Conservation (phyloP, 2,329 filamentous ascomycete genomes). For the Colletotrichum abscissum region DNA sequence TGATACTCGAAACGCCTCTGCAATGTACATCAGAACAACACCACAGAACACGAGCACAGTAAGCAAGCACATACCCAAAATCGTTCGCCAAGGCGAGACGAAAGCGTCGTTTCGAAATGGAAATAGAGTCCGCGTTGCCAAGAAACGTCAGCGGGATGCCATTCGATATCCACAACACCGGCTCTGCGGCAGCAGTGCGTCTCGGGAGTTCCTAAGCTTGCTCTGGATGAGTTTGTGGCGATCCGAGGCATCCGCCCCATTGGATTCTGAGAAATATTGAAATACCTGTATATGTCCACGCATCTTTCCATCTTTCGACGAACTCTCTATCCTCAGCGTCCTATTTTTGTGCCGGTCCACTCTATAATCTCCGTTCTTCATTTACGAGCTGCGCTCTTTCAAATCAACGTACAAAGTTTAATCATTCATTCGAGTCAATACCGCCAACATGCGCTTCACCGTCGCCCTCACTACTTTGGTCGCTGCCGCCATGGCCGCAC, state of each 20-base stretch:
- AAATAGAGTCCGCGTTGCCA: conserved; percentile 5
- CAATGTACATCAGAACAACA: background rate
- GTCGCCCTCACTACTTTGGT: conserved; percentile 25
- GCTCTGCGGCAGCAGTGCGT: conserved; percentile 15
- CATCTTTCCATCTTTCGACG: background rate
- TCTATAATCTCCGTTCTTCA: background rate
- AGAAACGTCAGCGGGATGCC: conserved; percentile 26
- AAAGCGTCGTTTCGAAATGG: conserved; percentile 5
- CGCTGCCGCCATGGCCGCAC: conserved; percentile 26
- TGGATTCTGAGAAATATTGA: background rate
- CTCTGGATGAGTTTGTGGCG: background rate
- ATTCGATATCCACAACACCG: conserved; percentile 19
- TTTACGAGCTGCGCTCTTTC: conserved; percentile 18
- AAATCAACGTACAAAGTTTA: background rate
- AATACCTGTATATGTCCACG: conserved; percentile 11
- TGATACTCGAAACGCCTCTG: conserved; percentile 9
- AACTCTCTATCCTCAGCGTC: background rate
- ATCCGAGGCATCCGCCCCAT: background rate
- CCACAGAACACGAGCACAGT: background rate
- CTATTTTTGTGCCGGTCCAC: conserved; percentile 6
- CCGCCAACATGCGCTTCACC: conserved; percentile 28
- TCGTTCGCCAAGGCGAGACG: conserved; percentile 1
- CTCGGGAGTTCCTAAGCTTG: background rate
- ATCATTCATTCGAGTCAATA: background rate
- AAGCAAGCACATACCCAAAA: background rate